These are phyloP conservation scores for Russula brevipes DNA, from an alignment of 768 basidiomycete genomes.

Conservation along the genomic window DNA sequence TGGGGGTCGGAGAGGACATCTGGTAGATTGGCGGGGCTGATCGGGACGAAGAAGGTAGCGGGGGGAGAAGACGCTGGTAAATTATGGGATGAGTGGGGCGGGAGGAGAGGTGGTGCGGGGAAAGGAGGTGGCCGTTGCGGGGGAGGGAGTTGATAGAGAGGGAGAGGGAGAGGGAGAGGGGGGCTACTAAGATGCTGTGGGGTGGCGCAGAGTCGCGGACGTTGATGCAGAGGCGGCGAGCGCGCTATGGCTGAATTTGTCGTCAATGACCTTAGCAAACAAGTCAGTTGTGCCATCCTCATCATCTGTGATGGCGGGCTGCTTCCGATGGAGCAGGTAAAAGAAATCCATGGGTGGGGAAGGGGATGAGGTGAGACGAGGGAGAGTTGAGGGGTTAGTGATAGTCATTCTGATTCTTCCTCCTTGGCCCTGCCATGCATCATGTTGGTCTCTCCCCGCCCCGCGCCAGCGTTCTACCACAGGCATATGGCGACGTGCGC, in stretches of 20 bases:
- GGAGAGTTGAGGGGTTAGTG: not conserved
- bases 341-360: slow-evolving; percentile 25
- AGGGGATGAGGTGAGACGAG: not conserved
- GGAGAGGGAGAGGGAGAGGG: slow-evolving; percentile 22
- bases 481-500: no score
- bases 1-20: slow-evolving; percentile 34
- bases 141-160: slow-evolving; percentile 26
- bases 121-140: slow-evolving; percentile 17
- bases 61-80: slow-evolving; percentile 15
- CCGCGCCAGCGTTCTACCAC: slow-evolving; percentile 23
- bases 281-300: slow-evolving; percentile 34
- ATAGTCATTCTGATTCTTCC: slow-evolving; percentile 4
- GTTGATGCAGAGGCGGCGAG: slow-evolving; percentile 28
- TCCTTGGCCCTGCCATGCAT: not conserved
- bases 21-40: slow-evolving; percentile 31
- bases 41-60: slow-evolving; percentile 25
- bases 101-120: slow-evolving; percentile 18
- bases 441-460: not conserved
- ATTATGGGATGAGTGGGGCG: slow-evolving; percentile 11
- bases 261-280: slow-evolving; percentile 53
- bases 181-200: slow-evolving; percentile 35
- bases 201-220: slow-evolving; percentile 29
- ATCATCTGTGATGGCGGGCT: slow-evolving; percentile 12
- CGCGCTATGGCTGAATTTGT: slow-evolving; percentile 36
- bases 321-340: slow-evolving; percentile 20